phyloP scores from a whole-genome alignment of 208 protist genomes.

The Leishmania tarentolae region DNA sequence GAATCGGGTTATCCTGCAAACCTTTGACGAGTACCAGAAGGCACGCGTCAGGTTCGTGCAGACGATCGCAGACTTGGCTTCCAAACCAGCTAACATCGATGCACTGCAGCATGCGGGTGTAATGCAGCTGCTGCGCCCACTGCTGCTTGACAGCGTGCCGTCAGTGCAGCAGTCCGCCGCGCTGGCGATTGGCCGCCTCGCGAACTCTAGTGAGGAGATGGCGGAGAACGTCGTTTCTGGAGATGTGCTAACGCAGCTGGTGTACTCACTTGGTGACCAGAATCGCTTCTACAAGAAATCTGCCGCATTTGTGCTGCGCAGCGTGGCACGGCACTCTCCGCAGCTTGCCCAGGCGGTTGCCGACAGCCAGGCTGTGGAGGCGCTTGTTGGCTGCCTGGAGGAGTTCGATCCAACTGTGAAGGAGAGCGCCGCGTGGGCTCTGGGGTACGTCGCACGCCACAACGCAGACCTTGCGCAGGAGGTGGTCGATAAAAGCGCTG shows the following conservation, averaged over 20 bases:
- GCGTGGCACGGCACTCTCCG: conserved; percentile 96
- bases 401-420: conserved; percentile 98
- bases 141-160: conserved; percentile 97
- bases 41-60: conserved; percentile 97
- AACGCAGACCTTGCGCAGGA: conserved; percentile 92
- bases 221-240: conserved; percentile 97
- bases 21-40: conserved; percentile 98
- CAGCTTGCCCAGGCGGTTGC: conserved; percentile 97
- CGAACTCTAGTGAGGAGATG: conserved; percentile 97
- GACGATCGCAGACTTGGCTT: conserved; percentile 94
- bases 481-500: conserved; percentile 96
- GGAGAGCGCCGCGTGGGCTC: conserved; percentile 97
- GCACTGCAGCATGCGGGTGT: conserved; percentile 95
- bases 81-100: conserved; percentile 97
- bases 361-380: conserved; percentile 95
- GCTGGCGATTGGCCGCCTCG: conserved; percentile 97
- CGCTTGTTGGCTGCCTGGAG: conserved; percentile 96
- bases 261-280: conserved; percentile 97
- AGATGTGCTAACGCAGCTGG: conserved; percentile 98
- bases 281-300: conserved; percentile 99
- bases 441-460: conserved; percentile 98
- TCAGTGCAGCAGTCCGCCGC: conserved; percentile 98
- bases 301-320: conserved; percentile 97
- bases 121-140: conserved; percentile 96
- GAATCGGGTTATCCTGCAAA: conserved; percentile 93